Conservation (phyloP, 192 early-diverging fungal genomes). For the Coemansia sp. region DNA sequence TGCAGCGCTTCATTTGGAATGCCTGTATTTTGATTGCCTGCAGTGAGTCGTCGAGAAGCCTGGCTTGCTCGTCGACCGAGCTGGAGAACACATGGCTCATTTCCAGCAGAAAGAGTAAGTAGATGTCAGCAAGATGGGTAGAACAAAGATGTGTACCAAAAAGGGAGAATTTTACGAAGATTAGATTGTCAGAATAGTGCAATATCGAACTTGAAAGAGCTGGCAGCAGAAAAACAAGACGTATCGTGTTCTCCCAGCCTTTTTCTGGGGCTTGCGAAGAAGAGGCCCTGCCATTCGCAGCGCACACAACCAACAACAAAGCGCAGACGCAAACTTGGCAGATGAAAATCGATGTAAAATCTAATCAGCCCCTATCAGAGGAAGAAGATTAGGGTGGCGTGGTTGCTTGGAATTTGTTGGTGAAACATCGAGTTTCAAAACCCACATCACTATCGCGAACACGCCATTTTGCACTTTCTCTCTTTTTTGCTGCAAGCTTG, state of each 20-base stretch:
- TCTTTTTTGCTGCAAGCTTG: neutral
- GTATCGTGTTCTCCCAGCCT: neutral
- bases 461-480: neutral
- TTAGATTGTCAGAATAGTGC: neutral
- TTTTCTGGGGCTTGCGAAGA: neutral
- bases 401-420: too few relatives aligned
- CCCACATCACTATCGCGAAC: neutral
- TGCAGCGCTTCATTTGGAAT: slow-evolving; percentile 91
- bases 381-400: too few relatives aligned
- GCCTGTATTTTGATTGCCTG: slow-evolving; percentile 91
- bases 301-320: too few relatives aligned
- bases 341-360: too few relatives aligned
- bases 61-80: slow-evolving; percentile 78
- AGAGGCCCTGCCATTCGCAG: neutral
- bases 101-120: neutral
- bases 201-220: neutral
- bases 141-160: neutral
- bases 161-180: neutral
- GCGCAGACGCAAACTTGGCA: too few relatives aligned
- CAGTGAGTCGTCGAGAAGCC: slow-evolving; percentile 89
- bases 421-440: neutral
- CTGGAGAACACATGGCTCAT: slow-evolving; percentile 48
- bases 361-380: too few relatives aligned
- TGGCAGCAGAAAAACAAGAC: neutral
- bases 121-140: slow-evolving; percentile 5